Evolutionary conservation across 2,329 filamentous ascomycete species (phyloP), one percentile per base, ranked within the genome.

Genomic region (Stagonosporopsis cucurbitacearum): DNA sequence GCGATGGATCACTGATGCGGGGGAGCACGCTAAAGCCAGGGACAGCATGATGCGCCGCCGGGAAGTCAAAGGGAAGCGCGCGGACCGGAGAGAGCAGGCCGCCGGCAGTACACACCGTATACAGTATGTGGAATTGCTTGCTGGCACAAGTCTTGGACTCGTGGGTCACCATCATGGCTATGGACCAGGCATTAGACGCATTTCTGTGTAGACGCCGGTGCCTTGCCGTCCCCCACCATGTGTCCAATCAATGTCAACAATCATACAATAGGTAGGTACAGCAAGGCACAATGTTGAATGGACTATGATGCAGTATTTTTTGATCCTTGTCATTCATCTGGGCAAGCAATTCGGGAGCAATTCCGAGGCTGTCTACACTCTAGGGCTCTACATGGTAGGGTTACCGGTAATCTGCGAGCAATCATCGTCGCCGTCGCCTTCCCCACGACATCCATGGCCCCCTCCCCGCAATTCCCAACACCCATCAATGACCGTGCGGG

Each of bases 21-120:
- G 62, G 64, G 52, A 59, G 35, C 43, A 60, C 58, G 59, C 64
- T 66, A 62, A 39, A 55, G 50, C 52, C 58, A 66, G 63, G 63
- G 49, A 57, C 56, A 42, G 41, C 33, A 36, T 50, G 50, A 57
- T 49, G 47, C 53, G 53, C 47, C 50, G 50, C 50, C 57, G 57
- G 49, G 39, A 52, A 47, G 52, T 30, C 45, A 23, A 23, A 46
- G 30, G 32, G 42, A 56, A 51, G 47, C 43, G 53, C 53, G 51
- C 53, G 51, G 55, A 43, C 60, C 54, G 50, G 50, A 45, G 32
- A 40, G 40, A n/a, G 25, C 43, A 45, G 40, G 33, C 59, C 63
- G 49, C 41, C 39, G 54, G 54, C 48, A n/a, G n/a, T n/a, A n/a
- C n/a, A n/a, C n/a, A n/a, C n/a, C n/a, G n/a, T n/a, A n/a, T n/a